Evolutionary conservation across 257 asterid genomes (phyloP).

Genomic region (Petunia axillaris): DNA sequence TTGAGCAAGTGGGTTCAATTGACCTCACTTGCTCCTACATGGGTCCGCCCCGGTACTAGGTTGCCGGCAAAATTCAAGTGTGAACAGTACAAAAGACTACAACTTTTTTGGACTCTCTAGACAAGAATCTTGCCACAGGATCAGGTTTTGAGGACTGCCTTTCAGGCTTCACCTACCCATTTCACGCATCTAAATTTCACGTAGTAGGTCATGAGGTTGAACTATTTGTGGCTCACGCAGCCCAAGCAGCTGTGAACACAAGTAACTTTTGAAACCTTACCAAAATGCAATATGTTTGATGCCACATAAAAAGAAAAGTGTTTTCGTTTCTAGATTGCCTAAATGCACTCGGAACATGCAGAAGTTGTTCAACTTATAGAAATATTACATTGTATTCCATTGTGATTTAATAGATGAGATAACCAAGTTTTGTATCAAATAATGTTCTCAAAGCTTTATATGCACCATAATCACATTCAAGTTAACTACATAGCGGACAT

Average conservation of each 20-base stretch:
- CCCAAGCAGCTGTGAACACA: no score
- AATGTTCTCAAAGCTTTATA: neutral
- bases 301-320: neutral
- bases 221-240: neutral
- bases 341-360: neutral
- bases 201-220: neutral
- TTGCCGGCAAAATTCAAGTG: no score
- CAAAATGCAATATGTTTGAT: neutral
- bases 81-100: no score
- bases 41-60: no score
- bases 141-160: neutral
- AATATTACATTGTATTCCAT: neutral
- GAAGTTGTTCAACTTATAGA: conserved; percentile 1
- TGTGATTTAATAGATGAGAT: neutral
- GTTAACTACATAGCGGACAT: conserved; percentile 15
- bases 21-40: no score
- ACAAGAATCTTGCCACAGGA: no score
- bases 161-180: neutral
- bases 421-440: neutral
- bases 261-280: neutral
- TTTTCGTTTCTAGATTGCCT: neutral
- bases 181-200: no score
- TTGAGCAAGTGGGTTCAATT: no score
- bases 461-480: neutral
- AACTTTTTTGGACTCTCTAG: no score